A percentile compares a stretch with the other conserved stretches of the same genome.
Evolutionary conservation across 768 basidiomycete genomes (phyloP).

Genomic region (Suillus americanus): DNA sequence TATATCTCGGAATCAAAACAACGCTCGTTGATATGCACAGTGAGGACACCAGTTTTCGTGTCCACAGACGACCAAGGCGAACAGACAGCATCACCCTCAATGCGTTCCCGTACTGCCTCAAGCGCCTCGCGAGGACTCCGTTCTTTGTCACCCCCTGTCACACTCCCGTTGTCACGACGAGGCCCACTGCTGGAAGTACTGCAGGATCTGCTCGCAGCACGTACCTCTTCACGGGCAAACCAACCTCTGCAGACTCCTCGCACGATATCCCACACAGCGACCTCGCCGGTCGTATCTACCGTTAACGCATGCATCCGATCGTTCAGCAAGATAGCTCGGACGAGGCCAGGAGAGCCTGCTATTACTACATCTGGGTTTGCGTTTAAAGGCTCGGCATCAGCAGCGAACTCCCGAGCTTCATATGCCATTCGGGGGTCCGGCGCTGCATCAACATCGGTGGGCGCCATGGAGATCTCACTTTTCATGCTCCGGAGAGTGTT

Average conservation of each 20-base stretch:
- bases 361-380: conserved; percentile 68
- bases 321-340: conserved; percentile 80
- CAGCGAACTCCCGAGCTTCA: conserved; percentile 77
- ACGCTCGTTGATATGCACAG: conserved; percentile 82
- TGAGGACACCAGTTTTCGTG: conserved; percentile 85
- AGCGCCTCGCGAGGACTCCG: conserved; percentile 79
- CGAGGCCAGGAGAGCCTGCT: conserved; percentile 75
- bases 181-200: conserved; percentile 41
- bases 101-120: conserved; percentile 82
- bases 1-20: conserved; percentile 96
- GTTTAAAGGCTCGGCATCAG: conserved; percentile 65
- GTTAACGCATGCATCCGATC: conserved; percentile 90
- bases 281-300: conserved; percentile 84
- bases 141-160: conserved; percentile 39
- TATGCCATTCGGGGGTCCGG: conserved; percentile 49
- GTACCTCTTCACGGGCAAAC: conserved; percentile 66
- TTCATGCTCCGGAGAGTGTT: conserved; percentile 21
- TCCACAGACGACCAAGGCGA: conserved; percentile 86
- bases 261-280: conserved; percentile 92
- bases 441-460: conserved; percentile 28
- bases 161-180: conserved; percentile 31
- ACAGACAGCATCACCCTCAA: conserved; percentile 93
- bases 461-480: conserved; percentile 20
- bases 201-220: conserved; percentile 49
- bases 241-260: conserved; percentile 72